phyloP scores from a whole-genome alignment of 2,329 filamentous ascomycete species.

The Penicillium sp. region DNA sequence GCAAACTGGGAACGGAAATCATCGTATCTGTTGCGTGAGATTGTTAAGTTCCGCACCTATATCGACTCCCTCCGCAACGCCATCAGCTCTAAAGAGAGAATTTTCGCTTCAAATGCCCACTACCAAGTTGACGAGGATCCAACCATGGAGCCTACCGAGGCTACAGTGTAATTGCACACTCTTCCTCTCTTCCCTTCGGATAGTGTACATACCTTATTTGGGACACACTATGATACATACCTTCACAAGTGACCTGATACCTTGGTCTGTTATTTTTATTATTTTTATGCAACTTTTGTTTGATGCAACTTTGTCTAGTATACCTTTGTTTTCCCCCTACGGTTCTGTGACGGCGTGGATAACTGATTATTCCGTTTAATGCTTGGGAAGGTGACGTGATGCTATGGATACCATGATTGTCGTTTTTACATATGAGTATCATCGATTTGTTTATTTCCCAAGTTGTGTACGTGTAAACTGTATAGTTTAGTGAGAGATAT shows the following conservation, averaged over 20 bases:
- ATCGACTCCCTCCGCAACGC: constrained; percentile 79
- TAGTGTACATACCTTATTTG: constrained; percentile 15
- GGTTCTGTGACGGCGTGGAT: constrained; percentile 5
- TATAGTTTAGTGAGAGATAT: background rate
- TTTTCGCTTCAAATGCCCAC: constrained; percentile 51
- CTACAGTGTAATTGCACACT: background rate
- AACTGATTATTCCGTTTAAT: constrained; percentile 18
- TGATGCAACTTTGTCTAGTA: constrained; percentile 5
- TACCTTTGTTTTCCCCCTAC: constrained; percentile 1
- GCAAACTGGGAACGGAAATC: constrained; percentile 97
- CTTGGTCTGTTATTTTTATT: background rate
- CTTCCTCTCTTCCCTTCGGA: background rate
- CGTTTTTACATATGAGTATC: background rate
- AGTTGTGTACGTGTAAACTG: background rate
- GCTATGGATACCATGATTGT: constrained; percentile 30
- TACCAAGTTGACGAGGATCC: background rate
- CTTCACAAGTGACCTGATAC: constrained; percentile 7
- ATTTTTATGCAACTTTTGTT: background rate
- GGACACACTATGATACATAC: constrained; percentile 7
- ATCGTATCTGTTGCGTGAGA: constrained; percentile 84
- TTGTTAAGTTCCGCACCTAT: constrained; percentile 95
- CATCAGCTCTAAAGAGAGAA: constrained; percentile 65
- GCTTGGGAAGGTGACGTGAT: constrained; percentile 25
- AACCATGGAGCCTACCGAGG: background rate
- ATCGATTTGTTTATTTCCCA: background rate